Percentiles rank a stretch among this genome's conserved stretches.
Conservation (phyloP, 2,329 filamentous ascomycete genomes). For the Decorospora gaudefroyi region DNA sequence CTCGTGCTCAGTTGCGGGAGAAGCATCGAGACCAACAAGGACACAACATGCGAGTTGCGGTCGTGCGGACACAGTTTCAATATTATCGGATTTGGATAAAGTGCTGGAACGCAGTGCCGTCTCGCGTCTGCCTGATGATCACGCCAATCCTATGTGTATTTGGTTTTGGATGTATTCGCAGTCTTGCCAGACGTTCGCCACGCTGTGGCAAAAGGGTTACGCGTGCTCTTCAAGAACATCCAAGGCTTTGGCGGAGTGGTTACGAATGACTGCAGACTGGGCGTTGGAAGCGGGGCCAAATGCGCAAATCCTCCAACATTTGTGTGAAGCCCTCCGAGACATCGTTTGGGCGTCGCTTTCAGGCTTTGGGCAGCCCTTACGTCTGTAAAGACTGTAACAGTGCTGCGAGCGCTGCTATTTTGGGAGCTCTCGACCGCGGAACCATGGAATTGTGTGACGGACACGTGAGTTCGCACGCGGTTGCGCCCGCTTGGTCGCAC, state of each 20-base stretch:
- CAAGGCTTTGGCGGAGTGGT: constrained; percentile 15
- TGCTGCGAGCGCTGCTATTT: constrained; percentile 17
- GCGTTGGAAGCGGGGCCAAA: constrained; percentile 10
- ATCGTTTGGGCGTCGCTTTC: background rate
- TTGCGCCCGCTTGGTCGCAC: constrained; percentile 15
- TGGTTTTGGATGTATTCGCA: constrained; percentile 22
- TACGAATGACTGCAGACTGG: constrained; percentile 14
- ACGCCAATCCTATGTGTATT: constrained; percentile 21
- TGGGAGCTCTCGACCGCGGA: constrained; percentile 3
- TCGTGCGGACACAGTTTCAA: constrained; percentile 20
- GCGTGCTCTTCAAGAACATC: constrained; percentile 23
- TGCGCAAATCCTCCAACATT: constrained; percentile 2
- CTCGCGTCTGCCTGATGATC: constrained; percentile 18
- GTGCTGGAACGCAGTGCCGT: constrained; percentile 10
- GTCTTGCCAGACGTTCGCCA: constrained; percentile 9
- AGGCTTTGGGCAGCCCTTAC: constrained; percentile 7
- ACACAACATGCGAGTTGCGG: constrained; percentile 9
- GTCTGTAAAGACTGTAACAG: constrained; percentile 1
- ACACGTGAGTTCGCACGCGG: constrained; percentile 10
- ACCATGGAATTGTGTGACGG: constrained; percentile 10
- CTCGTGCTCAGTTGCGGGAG: constrained; percentile 18
- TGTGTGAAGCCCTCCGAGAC: constrained; percentile 2
- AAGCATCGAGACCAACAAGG: constrained; percentile 2
- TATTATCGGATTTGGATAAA: constrained; percentile 17
- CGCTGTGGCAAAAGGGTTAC: constrained; percentile 33